These are phyloP conservation scores for Trypethelium eluteriae DNA, from an alignment of 495 filamentous ascomycete species.

Conservation along the genomic window DNA sequence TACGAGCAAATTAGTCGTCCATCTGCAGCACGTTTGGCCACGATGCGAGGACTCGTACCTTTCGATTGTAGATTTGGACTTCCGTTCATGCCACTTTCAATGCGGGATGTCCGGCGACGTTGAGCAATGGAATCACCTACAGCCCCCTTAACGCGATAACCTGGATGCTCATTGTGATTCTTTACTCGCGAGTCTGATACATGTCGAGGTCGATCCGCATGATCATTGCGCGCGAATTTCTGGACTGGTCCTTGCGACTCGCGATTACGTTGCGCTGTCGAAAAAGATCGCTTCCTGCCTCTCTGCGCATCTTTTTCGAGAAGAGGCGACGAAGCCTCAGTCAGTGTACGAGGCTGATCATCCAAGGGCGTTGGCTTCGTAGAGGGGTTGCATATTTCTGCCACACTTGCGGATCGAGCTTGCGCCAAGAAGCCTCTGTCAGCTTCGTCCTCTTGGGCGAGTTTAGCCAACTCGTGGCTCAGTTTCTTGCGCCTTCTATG, in stretches of 20 bases:
- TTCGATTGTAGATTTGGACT: slow-evolving; percentile 5
- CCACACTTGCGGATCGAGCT: background rate
- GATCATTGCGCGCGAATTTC: background rate
- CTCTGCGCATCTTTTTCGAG: background rate
- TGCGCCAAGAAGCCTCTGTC: background rate
- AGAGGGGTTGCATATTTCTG: background rate
- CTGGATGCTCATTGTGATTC: slow-evolving; percentile 1
- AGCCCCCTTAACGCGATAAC: slow-evolving; percentile 7
- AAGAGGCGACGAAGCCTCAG: background rate
- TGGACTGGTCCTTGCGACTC: background rate
- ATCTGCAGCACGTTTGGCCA: background rate
- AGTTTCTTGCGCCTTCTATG: background rate
- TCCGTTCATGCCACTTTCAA: background rate
- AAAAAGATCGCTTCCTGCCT: background rate
- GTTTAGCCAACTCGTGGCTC: background rate
- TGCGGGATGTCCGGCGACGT: background rate
- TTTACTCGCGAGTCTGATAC: background rate
- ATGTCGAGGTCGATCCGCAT: background rate
- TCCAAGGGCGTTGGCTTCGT: background rate
- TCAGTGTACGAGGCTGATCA: background rate
- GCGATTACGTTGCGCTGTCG: background rate
- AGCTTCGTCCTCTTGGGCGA: background rate
- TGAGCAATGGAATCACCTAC: slow-evolving; percentile 6
- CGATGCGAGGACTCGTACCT: slow-evolving; percentile 2
- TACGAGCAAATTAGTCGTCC: background rate